Base-by-base conservation (phyloP, 441 rosid species). In the Gossypium schwendimanii region DNA sequence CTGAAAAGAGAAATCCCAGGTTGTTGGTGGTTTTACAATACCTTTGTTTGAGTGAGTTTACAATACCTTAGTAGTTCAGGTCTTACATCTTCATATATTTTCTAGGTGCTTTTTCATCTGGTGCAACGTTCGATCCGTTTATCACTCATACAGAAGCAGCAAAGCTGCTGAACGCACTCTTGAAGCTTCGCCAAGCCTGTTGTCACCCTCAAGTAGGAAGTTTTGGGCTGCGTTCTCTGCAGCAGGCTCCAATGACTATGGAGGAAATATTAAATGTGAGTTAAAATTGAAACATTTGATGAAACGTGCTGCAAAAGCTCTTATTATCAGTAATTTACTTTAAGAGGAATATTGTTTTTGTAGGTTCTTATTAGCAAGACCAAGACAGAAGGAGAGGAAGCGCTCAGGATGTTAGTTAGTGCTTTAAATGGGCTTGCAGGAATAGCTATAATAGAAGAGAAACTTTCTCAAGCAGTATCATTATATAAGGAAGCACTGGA, bases 191-290 rank as follows among this genome's bases (percentile, higher is more conserved):
- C 58, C 99, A 95, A 80, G 99, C 99, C 79, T 95, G 99, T 79
- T 95, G 99, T 84, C 98, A 95, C 78, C 99, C 99, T 73, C 99
- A 95, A 93, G 98, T 95, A 21, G 99, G 99, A 79, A 93, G 96
- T 77, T 93, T 91, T 71, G 98, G 99, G 69, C 73, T 95, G 76
- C 97, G 95, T 71, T 87, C 98, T 70, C 76, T 93, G 84, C 99
- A 93, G 68, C 98, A 95, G 70, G 78, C 93, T 18, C 99, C 99
- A 70, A 93, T 95, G 97, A 87, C 96, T 21, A 95, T 95, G 99
- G 96, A 90, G 75, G 98, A 95, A 81, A 89, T 95, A 79, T 75
- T 91, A 76, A 83, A 82, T 97, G 99, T 91, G 75, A 6, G 83
- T 78, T 78, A 53, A 23, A 54, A 77, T 57, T 31, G 63, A 68